phyloP scores from a whole-genome alignment of 305 asterid genomes.

The Solanum hybrid region DNA sequence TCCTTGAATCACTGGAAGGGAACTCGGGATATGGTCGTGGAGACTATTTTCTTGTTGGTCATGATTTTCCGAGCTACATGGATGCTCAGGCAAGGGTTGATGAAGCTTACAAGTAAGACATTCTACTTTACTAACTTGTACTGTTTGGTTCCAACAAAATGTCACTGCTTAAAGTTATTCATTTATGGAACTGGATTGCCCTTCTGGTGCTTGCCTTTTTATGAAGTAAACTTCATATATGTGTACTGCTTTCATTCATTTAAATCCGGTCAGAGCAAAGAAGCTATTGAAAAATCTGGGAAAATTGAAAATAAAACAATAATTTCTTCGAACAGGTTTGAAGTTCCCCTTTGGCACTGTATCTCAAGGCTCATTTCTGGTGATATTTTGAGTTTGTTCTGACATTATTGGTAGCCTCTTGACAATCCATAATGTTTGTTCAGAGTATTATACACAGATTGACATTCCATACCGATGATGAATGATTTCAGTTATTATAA shows the following conservation, averaged over 20 bases:
- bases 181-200: not conserved
- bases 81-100: conserved; percentile 84
- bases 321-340: not conserved
- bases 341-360: not conserved
- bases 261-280: not conserved
- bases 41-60: conserved; percentile 90
- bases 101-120: conserved; percentile 89
- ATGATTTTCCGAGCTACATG: conserved; percentile 86
- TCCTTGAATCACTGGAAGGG: conserved; percentile 93
- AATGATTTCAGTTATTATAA: not conserved
- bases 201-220: not conserved
- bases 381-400: not conserved
- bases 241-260: not conserved
- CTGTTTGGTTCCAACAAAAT: not conserved
- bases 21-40: conserved; percentile 91
- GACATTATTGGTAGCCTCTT: not conserved
- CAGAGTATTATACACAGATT: not conserved
- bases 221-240: not conserved
- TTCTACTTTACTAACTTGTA: not conserved
- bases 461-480: not conserved
- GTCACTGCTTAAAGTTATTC: not conserved
- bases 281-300: not conserved
- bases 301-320: not conserved
- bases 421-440: not conserved
- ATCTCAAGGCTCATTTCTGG: not conserved